Evolutionary conservation across 176 grass and related monocot species (phyloP).

Genomic region (Oropetium thomaeum): DNA sequence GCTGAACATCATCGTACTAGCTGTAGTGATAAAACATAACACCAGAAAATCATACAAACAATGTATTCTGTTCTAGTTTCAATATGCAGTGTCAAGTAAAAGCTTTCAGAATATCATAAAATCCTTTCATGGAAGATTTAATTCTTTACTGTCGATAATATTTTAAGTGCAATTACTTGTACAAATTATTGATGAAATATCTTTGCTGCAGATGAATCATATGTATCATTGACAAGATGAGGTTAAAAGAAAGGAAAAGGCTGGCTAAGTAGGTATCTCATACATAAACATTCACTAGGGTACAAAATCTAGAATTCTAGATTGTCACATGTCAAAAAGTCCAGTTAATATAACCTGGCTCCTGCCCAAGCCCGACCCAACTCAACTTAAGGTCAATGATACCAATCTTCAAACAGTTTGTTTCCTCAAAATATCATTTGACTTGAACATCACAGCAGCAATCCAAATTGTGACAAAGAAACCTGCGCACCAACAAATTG

Average conservation of each 20-base stretch:
- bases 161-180: background rate
- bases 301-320: slow-evolving; percentile 12
- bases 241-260: slow-evolving; percentile 2
- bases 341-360: background rate
- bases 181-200: background rate
- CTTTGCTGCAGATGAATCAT: slow-evolving; percentile 7
- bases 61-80: background rate
- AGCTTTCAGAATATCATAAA: background rate
- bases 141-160: background rate
- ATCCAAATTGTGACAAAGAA: slow-evolving; percentile 99
- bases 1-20: background rate
- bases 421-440: slow-evolving; percentile 93
- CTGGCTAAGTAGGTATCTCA: background rate
- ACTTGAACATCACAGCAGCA: slow-evolving; percentile 97
- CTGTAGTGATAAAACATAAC: slow-evolving; percentile 12
- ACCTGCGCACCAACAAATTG: slow-evolving; percentile 53
- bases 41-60: background rate
- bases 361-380: background rate
- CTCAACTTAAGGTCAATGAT: background rate
- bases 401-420: slow-evolving; percentile 92
- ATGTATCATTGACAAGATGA: background rate
- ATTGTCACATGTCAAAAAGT: slow-evolving; percentile 10
- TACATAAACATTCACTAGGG: background rate
- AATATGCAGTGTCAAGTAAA: background rate
- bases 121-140: slow-evolving; percentile 19